phyloP scores from a whole-genome alignment of 1,139 yeast genomes.

The Yamadazyma diospyri region DNA sequence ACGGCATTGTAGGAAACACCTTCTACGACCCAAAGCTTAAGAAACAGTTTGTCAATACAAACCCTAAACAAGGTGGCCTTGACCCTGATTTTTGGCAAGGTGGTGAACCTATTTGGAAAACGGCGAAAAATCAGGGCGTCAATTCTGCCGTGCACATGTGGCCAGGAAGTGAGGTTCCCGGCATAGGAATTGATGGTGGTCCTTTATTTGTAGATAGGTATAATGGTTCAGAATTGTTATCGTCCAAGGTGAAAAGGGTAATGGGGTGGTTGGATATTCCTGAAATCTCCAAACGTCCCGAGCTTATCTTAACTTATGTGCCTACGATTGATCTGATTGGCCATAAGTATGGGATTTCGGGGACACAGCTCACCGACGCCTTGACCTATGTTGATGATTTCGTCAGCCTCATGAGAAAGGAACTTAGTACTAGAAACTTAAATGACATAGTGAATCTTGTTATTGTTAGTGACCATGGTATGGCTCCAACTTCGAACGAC shows the following conservation, averaged over 20 bases:
- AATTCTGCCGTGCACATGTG: conserved; percentile 88
- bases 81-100: conserved; percentile 74
- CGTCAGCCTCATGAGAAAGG: conserved; percentile 46
- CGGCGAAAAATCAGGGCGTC: conserved; percentile 65
- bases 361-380: conserved; percentile 52
- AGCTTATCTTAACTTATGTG: conserved; percentile 73
- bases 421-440: conserved; percentile 53
- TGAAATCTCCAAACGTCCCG: conserved; percentile 58
- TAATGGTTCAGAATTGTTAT: conserved; percentile 60
- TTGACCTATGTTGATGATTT: conserved; percentile 64
- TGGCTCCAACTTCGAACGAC: conserved; percentile 79
- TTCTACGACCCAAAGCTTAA: conserved; percentile 62
- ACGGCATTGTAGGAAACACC: conserved; percentile 84
- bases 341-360: conserved; percentile 66
- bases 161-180: conserved; percentile 85
- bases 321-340: conserved; percentile 79
- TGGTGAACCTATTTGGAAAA: conserved; percentile 86
- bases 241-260: conserved; percentile 54
- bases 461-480: conserved; percentile 87
- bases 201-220: conserved; percentile 58
- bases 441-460: conserved; percentile 66
- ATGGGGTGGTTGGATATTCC: conserved; percentile 62
- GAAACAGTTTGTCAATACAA: conserved; percentile 61
- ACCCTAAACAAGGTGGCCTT: conserved; percentile 53
- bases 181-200: conserved; percentile 37